Percentiles rank a stretch among this genome's conserved stretches.
These are phyloP conservation scores for Calophaca sinica DNA, from an alignment of 306 rosid species.

Conservation along the genomic window DNA sequence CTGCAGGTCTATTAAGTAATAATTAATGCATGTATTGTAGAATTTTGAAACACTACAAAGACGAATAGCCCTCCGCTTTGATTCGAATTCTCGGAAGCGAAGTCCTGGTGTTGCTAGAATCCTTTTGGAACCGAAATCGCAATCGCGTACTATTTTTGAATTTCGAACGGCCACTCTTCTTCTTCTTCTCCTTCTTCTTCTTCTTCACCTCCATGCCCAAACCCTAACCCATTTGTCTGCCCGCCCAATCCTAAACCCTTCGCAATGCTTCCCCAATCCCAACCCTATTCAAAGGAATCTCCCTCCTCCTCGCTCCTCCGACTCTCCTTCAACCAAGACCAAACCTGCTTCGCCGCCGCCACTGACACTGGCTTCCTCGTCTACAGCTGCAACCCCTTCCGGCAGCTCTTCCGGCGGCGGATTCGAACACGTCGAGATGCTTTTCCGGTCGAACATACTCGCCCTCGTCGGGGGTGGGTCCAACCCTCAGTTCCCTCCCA, in stretches of 20 bases:
- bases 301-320: conserved; percentile 51
- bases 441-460: conserved; percentile 66
- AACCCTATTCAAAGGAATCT: conserved; percentile 27
- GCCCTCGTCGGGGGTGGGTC: conserved; percentile 86
- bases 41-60: neutral
- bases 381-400: conserved; percentile 77
- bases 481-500: conserved; percentile 69
- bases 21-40: no score
- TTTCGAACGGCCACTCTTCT: conserved; percentile 14
- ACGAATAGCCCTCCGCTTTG: neutral
- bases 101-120: neutral
- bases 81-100: neutral
- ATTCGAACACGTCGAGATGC: conserved; percentile 71
- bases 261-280: conserved; percentile 36
- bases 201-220: conserved; percentile 31
- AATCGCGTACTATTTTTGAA: no score
- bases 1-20: no score
- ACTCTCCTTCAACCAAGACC: conserved; percentile 79
- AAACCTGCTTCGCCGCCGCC: conserved; percentile 78
- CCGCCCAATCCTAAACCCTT: conserved; percentile 41
- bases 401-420: conserved; percentile 74
- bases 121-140: neutral
- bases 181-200: conserved; percentile 22
- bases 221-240: conserved; percentile 35
- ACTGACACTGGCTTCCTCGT: conserved; percentile 74